Evolutionary conservation across 306 rosid genomes (phyloP), one percentile per base, ranked within the genome.

Genomic region (Styphnolobium japonicum): DNA sequence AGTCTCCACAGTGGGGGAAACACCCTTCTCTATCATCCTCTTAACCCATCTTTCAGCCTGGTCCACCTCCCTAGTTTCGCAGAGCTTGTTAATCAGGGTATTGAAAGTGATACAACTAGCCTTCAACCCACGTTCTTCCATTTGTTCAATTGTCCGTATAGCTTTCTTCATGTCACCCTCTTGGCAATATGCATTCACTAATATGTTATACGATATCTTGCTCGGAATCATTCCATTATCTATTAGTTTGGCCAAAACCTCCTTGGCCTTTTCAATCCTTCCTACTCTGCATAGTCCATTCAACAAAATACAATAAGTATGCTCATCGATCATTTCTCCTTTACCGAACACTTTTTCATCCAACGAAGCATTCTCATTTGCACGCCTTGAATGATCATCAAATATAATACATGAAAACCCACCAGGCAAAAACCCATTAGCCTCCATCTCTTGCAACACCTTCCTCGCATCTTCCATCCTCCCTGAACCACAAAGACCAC

Each of bases 1-100:
- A 1, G 91, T 89, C 77, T 81, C 92, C 57, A 88, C 67, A 55
- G 75, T 87, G 11, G 88, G 96, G 65, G 57, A 43, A 90, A 92
- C 42, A 63, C 89, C 92, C 81, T 79, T 92, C 82, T 83, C 81
- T 10, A 22, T 65, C 98, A 92, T 92, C 64, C 83, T 89, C 87
- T 85, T 78, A 39, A 92, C 82, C 94, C 96, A 92, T 56, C 81
- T 85, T 84, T 92, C 97, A 34, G 91, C 98, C 84, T 66, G 79
- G 40, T 81, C 86, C 85, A 90, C 60, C 81, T 92, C 89, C 76
- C 71, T 75, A 53, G 52, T 86, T 71, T 88, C 97, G 11, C 91
- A 86, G 29, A 82, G 79, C 63, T 88, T 90, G 82, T 75, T 68
- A 53, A 94, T 90, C 85, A 85, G 23, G 67, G 89, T 74, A 83